Evolutionary conservation across 768 basidiomycete species (phyloP), one percentile per base, ranked within the genome.

Genomic region (Hysterangium stoloniferum): DNA sequence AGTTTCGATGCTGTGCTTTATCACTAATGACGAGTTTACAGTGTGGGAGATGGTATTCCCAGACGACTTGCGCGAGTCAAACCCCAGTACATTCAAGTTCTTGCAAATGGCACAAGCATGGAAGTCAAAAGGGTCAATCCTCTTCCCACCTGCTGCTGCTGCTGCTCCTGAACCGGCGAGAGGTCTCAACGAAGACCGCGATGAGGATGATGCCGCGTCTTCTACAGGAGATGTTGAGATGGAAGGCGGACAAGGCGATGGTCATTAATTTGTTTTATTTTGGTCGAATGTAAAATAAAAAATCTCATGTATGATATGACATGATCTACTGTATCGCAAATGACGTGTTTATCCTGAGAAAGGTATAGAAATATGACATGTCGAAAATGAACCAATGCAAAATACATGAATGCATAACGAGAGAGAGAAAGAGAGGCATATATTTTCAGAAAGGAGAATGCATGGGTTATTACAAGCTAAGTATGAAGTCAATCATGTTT

Each of bases 41-140:
- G 94, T 95, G 60, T 95, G 87, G 83, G 94, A 95, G 61, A 79
- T 94, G 61, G 83, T 94, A 19, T 98, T 97, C 65, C 83, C 92
- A 24, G 95, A 97, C 71, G 95, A 98, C 75, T 92, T 96, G 61
- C 77, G 84, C 46, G 94, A 95, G 61, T 79, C 85, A 40, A 95
- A 96, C 60, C 90, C 94, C 0, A 84, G 90, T 0, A 80, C 89
- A 0, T 95, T 93, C 83, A 95, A 93, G 61, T 93, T 98, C 74
- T 71, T 97, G 62, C 86, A 94, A 64, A 90, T 87, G 75, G 95
- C 95, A 0, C 92, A 94, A 62, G 84, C 84, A 0, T 97, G 94
- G 94, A 84, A 84, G 20, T 37, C 49, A n/a, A 40, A 31, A 33
- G 49, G 37, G 11, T 51, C 49, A 1, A 13, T 51, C 15, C 31